A percentile compares a stretch with the other conserved stretches of the same genome.
phyloP scores from a whole-genome alignment of 1,284 basidiomycete species.

The Moniliella sp. region DNA sequence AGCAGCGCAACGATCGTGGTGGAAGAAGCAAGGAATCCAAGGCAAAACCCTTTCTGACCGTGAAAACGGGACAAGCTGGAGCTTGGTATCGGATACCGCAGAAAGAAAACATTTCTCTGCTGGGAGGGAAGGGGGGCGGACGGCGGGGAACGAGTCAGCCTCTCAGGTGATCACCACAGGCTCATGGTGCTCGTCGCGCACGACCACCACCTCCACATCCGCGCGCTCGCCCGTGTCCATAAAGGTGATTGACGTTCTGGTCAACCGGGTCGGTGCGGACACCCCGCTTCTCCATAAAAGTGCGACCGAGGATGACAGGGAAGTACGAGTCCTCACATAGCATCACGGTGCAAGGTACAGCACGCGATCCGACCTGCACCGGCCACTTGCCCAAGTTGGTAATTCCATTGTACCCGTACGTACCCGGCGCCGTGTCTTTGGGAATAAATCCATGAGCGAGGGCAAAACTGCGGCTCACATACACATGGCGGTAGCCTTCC shows the following conservation, averaged over 20 bases:
- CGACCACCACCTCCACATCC: constrained; percentile 30
- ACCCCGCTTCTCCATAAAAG: constrained; percentile 75
- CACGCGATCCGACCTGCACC: constrained; percentile 38
- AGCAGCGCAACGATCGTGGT: too few relatives aligned
- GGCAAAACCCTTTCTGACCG: too few relatives aligned
- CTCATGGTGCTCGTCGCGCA: constrained; percentile 30
- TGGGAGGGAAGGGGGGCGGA: too few relatives aligned
- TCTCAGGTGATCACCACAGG: constrained; percentile 30
- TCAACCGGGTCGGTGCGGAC: constrained; percentile 43
- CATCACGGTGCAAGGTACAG: constrained; percentile 38
- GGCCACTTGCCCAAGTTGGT: constrained; percentile 39
- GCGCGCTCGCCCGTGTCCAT: constrained; percentile 64
- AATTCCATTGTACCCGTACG: constrained; percentile 58
- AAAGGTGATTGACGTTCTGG: constrained; percentile 67
- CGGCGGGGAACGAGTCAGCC: too few relatives aligned
- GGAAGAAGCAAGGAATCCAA: too few relatives aligned
- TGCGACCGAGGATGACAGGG: constrained; percentile 76
- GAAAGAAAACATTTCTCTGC: too few relatives aligned
- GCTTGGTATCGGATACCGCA: too few relatives aligned
- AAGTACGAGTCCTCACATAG: constrained; percentile 83
- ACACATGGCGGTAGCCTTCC: constrained; percentile 73
- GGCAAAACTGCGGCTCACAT: constrained; percentile 79
- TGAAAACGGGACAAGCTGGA: too few relatives aligned
- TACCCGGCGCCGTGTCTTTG: constrained; percentile 44
- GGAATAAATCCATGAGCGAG: constrained; percentile 71